Conservation (phyloP, 176 grass and related monocot genomes). For the Ampelocalamus luodianensis region DNA sequence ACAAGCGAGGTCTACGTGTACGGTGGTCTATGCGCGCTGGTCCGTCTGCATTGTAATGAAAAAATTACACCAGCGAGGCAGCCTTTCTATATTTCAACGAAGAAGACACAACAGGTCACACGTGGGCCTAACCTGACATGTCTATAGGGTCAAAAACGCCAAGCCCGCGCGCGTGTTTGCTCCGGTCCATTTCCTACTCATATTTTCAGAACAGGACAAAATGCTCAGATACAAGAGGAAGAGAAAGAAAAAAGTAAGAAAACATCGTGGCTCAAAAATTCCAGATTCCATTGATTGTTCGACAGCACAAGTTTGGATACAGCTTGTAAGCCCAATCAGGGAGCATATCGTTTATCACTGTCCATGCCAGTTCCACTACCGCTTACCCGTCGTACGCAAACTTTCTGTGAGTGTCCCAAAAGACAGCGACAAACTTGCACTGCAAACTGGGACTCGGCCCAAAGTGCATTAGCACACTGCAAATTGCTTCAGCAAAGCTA, state of each 20-base stretch:
- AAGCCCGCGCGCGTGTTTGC: background rate
- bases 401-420: constrained; percentile 35
- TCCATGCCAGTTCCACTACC: constrained; percentile 28
- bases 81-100: too few relatives aligned
- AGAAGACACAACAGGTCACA: background rate
- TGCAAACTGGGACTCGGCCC: background rate
- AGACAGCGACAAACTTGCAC: constrained; percentile 37
- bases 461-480: background rate
- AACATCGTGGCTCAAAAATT: background rate
- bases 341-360: constrained; percentile 41
- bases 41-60: too few relatives aligned
- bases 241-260: too few relatives aligned
- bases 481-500: background rate
- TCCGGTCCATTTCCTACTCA: background rate
- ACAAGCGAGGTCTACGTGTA: too few relatives aligned
- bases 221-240: constrained; percentile 24
- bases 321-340: constrained; percentile 44
- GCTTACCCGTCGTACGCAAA: constrained; percentile 25
- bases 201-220: background rate
- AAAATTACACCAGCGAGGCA: too few relatives aligned
- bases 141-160: background rate
- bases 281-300: constrained; percentile 42
- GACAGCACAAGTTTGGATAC: constrained; percentile 43
- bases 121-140: background rate
- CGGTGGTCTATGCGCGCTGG: too few relatives aligned